A percentile compares a stretch with the other conserved stretches of the same genome.
These are phyloP conservation scores for Penicillium macrosclerotiorum DNA, from an alignment of 495 filamentous ascomycete species.

Conservation along the genomic window DNA sequence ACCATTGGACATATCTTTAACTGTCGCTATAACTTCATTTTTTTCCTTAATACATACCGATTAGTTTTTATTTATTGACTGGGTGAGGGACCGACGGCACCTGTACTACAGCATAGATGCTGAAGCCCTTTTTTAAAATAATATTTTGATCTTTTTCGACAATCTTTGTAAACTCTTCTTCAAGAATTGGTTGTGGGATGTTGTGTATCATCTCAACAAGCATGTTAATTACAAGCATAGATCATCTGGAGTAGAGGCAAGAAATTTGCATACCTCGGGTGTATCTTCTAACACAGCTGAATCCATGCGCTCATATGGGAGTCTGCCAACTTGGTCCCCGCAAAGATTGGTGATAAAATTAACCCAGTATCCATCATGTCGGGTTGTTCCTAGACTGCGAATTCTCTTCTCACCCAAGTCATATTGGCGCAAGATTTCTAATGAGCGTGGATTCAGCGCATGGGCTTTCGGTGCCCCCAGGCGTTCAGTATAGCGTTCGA, in stretches of 20 bases:
- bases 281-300: slow-evolving; percentile 23
- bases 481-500: slow-evolving; percentile 26
- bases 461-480: slow-evolving; percentile 31
- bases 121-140: slow-evolving; percentile 8
- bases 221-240: too few relatives aligned
- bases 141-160: slow-evolving; percentile 9
- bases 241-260: too few relatives aligned
- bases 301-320: slow-evolving; percentile 35
- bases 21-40: slow-evolving; percentile 15
- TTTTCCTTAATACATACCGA: slow-evolving; percentile 5
- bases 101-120: slow-evolving; percentile 17
- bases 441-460: slow-evolving; percentile 26
- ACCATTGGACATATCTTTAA: slow-evolving; percentile 17
- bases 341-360: slow-evolving; percentile 29
- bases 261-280: slow-evolving; percentile 23
- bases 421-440: slow-evolving; percentile 30
- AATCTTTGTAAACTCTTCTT: slow-evolving; percentile 13
- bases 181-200: slow-evolving; percentile 29
- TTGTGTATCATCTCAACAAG: slow-evolving; percentile 31
- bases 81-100: neutral
- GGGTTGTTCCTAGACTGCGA: slow-evolving; percentile 20
- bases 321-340: slow-evolving; percentile 23
- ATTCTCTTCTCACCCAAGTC: slow-evolving; percentile 26
- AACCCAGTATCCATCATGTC: slow-evolving; percentile 25
- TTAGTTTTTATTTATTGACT: too few relatives aligned